A percentile compares a stretch with the other conserved stretches of the same genome.
Evolutionary conservation across 345 rosid genomes (phyloP).

Genomic region (Eucalyptus victrix): DNA sequence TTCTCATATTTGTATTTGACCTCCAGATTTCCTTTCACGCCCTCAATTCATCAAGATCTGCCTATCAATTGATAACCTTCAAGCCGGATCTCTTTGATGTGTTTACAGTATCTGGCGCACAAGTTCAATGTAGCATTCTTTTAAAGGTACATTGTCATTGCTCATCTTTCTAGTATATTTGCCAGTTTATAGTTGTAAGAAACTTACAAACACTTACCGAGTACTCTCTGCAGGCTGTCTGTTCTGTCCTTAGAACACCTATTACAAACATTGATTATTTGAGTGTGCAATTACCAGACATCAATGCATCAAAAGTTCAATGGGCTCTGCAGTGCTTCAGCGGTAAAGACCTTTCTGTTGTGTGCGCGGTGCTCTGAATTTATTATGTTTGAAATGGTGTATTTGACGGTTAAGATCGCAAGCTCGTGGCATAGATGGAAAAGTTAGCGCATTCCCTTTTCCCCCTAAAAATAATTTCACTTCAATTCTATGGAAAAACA

Average conservation of each 20-base stretch:
- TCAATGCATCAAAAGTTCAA: conserved; percentile 63
- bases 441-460: background rate
- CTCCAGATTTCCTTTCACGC: conserved; percentile 60
- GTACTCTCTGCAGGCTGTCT: conserved; percentile 40
- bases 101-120: conserved; percentile 32
- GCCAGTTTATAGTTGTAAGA: background rate
- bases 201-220: background rate
- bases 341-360: conserved; percentile 21
- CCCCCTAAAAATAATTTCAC: background rate
- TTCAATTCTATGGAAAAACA: background rate
- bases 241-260: conserved; percentile 83
- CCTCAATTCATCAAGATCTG: conserved; percentile 78
- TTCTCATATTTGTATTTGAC: background rate
- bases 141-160: conserved; percentile 36
- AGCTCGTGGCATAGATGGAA: background rate
- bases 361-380: background rate
- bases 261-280: conserved; percentile 52
- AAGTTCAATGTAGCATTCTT: conserved; percentile 64
- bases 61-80: conserved; percentile 57
- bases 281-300: conserved; percentile 54
- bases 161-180: background rate
- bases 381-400: background rate
- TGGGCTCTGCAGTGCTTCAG: conserved; percentile 69
- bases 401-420: background rate
- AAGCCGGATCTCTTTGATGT: conserved; percentile 59